Percentiles rank a stretch among this genome's conserved stretches.
phyloP scores from a whole-genome alignment of 164 flowering plant genomes.

The Piper longum region DNA sequence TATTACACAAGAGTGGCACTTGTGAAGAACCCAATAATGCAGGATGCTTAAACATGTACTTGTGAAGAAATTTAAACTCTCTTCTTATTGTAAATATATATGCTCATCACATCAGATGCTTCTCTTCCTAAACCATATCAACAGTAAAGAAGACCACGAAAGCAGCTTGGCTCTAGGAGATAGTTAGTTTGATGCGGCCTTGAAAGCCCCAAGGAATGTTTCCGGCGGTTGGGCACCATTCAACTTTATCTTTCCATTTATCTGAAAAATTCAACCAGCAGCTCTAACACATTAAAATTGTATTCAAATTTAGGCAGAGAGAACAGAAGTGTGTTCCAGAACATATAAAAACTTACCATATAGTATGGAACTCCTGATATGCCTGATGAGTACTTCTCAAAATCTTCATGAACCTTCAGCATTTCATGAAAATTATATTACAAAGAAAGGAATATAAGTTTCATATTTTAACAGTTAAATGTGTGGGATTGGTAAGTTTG shows the following conservation, averaged over 20 bases:
- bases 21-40: too few relatives aligned
- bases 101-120: neutral
- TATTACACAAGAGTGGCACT: too few relatives aligned
- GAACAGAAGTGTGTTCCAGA: neutral
- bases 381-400: slow-evolving; percentile 35
- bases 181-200: slow-evolving; percentile 21
- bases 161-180: neutral
- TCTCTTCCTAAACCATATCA: neutral
- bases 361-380: slow-evolving; percentile 69
- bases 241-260: slow-evolving; percentile 56
- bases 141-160: neutral
- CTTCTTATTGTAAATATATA: too few relatives aligned
- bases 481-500: neutral
- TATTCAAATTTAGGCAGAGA: neutral
- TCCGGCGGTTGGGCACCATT: slow-evolving; percentile 89
- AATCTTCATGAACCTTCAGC: slow-evolving; percentile 57
- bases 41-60: too few relatives aligned
- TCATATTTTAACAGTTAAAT: neutral
- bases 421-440: slow-evolving; percentile 1
- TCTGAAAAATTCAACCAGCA: slow-evolving; percentile 21
- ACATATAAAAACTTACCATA: slow-evolving; percentile 32
- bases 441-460: neutral
- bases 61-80: too few relatives aligned
- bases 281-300: neutral
- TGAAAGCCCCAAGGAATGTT: slow-evolving; percentile 56